Evolutionary conservation across 2,329 filamentous ascomycete genomes (phyloP).

Genomic region (Aspergillus neotritici): DNA sequence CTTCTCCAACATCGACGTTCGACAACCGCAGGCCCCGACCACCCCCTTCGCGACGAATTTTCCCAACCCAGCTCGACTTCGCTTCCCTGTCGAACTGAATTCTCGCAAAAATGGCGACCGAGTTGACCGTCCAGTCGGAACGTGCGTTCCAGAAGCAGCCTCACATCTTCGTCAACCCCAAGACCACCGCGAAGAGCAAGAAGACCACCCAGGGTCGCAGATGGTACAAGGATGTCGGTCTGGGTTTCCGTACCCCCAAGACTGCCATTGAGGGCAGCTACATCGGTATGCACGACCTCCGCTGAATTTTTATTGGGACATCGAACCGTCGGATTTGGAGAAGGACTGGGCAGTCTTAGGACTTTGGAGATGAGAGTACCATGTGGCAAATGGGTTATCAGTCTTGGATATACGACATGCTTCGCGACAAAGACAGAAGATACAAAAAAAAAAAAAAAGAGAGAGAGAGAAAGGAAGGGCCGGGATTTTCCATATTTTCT

Average conservation of each 20-base stretch:
- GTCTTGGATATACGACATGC: not conserved
- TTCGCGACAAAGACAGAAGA: constrained; percentile 1
- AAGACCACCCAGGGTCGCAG: constrained; percentile 86
- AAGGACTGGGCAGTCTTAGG: constrained; percentile 5
- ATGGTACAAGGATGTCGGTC: constrained; percentile 99
- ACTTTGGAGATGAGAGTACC: constrained; percentile 14
- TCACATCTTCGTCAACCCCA: constrained; percentile 99
- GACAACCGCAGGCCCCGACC: constrained; percentile 29
- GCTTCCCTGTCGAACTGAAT: constrained; percentile 43
- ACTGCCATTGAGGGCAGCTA: constrained; percentile 97
- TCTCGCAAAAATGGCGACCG: constrained; percentile 81
- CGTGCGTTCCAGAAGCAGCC: constrained; percentile 99
- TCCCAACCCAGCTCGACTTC: constrained; percentile 31
- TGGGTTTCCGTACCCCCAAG: constrained; percentile 98
- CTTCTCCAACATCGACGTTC: constrained; percentile 38
- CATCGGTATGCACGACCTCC: constrained; percentile 72
- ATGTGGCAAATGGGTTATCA: not conserved
- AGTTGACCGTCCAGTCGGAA: constrained; percentile 99
- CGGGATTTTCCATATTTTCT: no score
- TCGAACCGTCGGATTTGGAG: constrained; percentile 15
- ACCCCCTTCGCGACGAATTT: constrained; percentile 30
- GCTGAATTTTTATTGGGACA: constrained; percentile 17
- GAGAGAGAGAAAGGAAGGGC: not conserved
- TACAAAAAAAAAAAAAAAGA: not conserved
- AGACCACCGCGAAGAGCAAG: constrained; percentile 75